A percentile compares a stretch with the other conserved stretches of the same genome.
Conservation (phyloP, 1,284 basidiomycete species). For the Cerrena zonata region DNA sequence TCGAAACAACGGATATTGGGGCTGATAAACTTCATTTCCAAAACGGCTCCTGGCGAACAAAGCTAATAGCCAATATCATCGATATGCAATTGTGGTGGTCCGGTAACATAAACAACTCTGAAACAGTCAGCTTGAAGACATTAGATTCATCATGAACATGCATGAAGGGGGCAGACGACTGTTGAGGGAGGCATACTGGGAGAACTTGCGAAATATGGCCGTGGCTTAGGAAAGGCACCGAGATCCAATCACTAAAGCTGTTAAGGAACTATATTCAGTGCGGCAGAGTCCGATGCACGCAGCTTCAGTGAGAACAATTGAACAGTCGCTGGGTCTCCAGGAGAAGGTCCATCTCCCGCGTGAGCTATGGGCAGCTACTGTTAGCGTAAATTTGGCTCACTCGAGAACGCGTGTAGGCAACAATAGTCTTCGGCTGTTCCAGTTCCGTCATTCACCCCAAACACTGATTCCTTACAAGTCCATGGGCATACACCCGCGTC, state of each 20-base stretch:
- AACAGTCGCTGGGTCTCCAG: not conserved
- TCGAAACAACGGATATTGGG: not conserved
- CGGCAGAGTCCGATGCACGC: not conserved
- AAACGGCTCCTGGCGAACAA: too few species aligned
- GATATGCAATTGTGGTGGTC: too few species aligned
- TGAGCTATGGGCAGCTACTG: not conserved
- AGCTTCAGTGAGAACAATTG: not conserved
- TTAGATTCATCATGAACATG: too few species aligned
- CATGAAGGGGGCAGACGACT: not conserved
- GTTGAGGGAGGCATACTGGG: not conserved
- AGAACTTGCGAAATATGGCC: not conserved
- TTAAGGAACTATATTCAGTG: not conserved
- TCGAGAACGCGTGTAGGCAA: not conserved
- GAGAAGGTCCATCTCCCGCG: not conserved
- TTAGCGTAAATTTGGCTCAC: not conserved
- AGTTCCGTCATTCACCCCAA: too few species aligned
- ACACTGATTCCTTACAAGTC: too few species aligned
- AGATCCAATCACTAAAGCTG: not conserved
- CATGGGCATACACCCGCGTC: too few species aligned
- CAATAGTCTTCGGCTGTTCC: not conserved
- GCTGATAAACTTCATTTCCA: too few species aligned
- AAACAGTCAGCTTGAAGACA: too few species aligned
- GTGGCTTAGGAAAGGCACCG: not conserved
- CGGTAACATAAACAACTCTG: not conserved
- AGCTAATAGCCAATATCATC: too few species aligned